Evolutionary conservation across 805 yeast species (phyloP), one percentile per base, ranked within the genome.

Genomic region (Candida saitoana): DNA sequence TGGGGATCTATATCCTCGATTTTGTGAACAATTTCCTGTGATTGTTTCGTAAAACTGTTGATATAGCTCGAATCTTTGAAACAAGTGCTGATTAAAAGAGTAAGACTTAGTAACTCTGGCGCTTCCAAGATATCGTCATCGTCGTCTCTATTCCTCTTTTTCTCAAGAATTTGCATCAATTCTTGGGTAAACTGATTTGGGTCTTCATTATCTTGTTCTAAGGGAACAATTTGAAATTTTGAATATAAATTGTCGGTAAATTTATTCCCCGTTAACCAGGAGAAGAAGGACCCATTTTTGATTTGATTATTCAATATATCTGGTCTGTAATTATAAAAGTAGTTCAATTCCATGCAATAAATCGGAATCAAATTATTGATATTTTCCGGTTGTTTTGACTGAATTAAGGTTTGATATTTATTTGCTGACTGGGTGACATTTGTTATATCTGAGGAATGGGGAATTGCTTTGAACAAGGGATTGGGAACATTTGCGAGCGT

Each of bases 211-310:
- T 20, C 5, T 22, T 36, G 12, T 14, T 22, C 18, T n/a, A 36
- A 36, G 4, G 31, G 7, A 5, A 36, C 19, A 5, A 36, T 24
- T 16, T 22, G 22, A 36, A 36, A 36, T 20, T 36, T 36, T 4
- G 30, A 14, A 40, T 57, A 57, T 5, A 48, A 35, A 37, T 57
- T 55, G 22, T 54, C 52, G 18, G 50, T 49, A 35, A 57, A 55
- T 30, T 52, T 40, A 38, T 50, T 56, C 6, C 51, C 52, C 2
- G 61, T 55, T 11, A 62, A 25, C 71, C 71, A 65, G 35, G 55
- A 57, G 41, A 63, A 51, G 35, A 65, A 63, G 2, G 68, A 60
- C 15, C 47, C 48, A 42, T 49, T 60, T 41, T 50, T 52, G 19
- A 58, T 50, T 29, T 55, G 48, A 18, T 43, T 33, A 12, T 49